Evolutionary conservation across 2,329 filamentous ascomycete species (phyloP).

Genomic region (Magnaporthiopsis rhizophila): DNA sequence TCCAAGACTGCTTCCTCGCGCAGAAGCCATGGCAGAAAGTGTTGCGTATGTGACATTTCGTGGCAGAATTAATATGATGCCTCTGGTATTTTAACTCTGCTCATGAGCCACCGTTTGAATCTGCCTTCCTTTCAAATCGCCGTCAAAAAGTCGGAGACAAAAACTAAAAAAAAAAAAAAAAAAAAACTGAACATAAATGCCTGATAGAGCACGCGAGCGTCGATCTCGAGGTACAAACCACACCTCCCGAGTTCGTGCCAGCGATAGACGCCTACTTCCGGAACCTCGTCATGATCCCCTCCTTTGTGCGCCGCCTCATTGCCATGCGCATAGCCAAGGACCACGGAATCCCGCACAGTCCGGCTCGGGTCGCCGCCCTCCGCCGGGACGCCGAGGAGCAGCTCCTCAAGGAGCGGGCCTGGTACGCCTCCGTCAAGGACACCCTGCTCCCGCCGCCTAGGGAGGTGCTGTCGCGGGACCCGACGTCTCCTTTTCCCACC

Average conservation of each 20-base stretch:
- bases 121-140: not conserved
- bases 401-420: slow-evolving; percentile 23
- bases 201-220: not conserved
- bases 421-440: slow-evolving; percentile 22
- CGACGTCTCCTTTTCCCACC: slow-evolving; percentile 23
- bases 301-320: slow-evolving; percentile 24
- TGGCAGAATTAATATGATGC: not conserved
- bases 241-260: slow-evolving; percentile 11
- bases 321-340: slow-evolving; percentile 22
- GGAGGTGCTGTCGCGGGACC: slow-evolving; percentile 22
- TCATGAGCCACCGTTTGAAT: not conserved
- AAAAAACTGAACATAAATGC: not conserved
- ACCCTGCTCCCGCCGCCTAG: slow-evolving; percentile 14
- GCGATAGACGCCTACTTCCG: slow-evolving; percentile 26
- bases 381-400: slow-evolving; percentile 19
- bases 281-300: slow-evolving; percentile 25
- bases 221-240: not conserved
- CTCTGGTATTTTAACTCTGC: too few relatives aligned
- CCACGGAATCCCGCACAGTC: slow-evolving; percentile 21
- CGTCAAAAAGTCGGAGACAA: too few relatives aligned
- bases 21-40: slow-evolving; percentile 27
- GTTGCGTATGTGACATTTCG: slow-evolving; percentile 12
- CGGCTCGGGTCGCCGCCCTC: slow-evolving; percentile 20
- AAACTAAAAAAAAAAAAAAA: too few relatives aligned
- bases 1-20: slow-evolving; percentile 27